phyloP scores from a whole-genome alignment of 164 flowering plant genomes.

The Akebia trifoliata region DNA sequence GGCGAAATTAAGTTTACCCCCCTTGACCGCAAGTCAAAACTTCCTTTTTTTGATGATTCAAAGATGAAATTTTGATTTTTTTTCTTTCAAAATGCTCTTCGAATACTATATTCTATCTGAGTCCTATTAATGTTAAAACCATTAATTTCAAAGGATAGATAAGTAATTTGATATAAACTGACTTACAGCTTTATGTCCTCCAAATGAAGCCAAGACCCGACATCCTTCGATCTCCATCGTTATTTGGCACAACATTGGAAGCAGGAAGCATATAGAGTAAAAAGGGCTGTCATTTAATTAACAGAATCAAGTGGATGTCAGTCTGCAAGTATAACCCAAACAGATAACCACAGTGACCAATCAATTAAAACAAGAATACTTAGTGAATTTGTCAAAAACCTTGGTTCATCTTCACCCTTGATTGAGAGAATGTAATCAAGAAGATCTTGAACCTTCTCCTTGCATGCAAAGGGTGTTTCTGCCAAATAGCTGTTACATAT shows the following conservation, averaged over 20 bases:
- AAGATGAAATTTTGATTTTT: no score
- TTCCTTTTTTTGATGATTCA: no score
- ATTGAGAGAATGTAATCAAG: constrained; percentile 61
- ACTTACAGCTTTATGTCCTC: constrained; percentile 70
- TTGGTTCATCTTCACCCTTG: constrained; percentile 78
- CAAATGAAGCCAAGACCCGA: constrained; percentile 40
- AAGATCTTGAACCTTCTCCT: constrained; percentile 57
- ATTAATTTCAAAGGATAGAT: no score
- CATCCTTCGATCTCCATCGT: constrained; percentile 77
- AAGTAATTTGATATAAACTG: no score
- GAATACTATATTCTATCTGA: no score
- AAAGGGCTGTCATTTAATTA: constrained; percentile 54
- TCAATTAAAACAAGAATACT: not conserved
- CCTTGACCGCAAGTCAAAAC: no score
- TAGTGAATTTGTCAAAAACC: constrained; percentile 32
- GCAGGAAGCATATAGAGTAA: constrained; percentile 69
- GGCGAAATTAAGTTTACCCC: no score
- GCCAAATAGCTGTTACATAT: constrained; percentile 67
- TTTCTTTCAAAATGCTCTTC: no score
- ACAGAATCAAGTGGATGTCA: constrained; percentile 9
- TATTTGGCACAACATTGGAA: constrained; percentile 85
- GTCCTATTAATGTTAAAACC: no score
- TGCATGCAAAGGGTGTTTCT: constrained; percentile 69
- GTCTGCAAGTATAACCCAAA: not conserved
- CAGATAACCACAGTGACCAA: not conserved